Evolutionary conservation across 176 grass and related monocot genomes (phyloP).

Genomic region (Oryza meyeriana): DNA sequence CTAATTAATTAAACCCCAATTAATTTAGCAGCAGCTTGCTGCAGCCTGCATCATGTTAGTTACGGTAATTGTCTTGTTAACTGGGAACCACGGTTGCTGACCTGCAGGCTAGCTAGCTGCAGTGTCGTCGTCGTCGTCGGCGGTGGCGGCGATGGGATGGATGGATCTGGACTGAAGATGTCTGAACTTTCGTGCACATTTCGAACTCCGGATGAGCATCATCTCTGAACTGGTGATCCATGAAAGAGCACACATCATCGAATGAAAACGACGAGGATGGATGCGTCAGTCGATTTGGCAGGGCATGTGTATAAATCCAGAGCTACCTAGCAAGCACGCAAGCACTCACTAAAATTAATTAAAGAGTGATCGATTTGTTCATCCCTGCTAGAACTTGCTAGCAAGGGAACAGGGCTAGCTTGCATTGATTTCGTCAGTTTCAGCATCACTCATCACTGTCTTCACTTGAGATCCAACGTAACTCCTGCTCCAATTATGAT

Average conservation of each 20-base stretch:
- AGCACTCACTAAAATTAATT: no score
- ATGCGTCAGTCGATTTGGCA: not conserved
- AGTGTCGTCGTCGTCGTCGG: not conserved
- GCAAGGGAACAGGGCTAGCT: no score
- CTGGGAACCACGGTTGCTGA: not conserved
- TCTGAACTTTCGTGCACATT: not conserved
- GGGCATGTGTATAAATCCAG: not conserved
- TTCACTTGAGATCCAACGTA: no score
- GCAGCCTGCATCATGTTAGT: not conserved
- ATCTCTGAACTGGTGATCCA: not conserved
- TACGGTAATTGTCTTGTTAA: not conserved
- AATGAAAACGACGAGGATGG: not conserved
- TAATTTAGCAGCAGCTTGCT: not conserved
- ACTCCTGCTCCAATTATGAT: no score
- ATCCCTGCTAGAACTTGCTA: no score
- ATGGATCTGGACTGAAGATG: not conserved
- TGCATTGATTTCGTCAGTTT: no score
- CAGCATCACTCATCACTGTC: no score
- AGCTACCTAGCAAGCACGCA: no score
- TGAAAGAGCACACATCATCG: not conserved
- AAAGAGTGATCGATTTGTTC: no score
- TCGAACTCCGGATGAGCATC: not conserved
- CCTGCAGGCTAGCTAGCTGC: not conserved
- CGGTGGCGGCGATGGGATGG: not conserved
- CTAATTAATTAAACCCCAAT: not conserved